Evolutionary conservation across 2,329 filamentous ascomycete genomes (phyloP).

Genomic region (Setomelanomma holmii): DNA sequence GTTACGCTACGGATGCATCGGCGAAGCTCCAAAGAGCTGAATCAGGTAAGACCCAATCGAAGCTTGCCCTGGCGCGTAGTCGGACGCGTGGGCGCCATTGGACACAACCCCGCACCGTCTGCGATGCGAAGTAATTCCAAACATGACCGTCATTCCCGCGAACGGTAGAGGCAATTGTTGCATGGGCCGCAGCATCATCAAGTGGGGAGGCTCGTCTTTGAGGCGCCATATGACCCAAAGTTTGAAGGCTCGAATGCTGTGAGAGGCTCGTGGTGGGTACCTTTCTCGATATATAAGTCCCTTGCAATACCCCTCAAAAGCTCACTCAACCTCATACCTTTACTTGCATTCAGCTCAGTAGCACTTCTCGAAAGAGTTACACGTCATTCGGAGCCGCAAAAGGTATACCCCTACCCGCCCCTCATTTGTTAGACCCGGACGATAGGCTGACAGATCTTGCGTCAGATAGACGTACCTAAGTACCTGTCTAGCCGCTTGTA

Average conservation of each 20-base stretch:
- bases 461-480: conserved; percentile 36
- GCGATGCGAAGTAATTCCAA: conserved; percentile 41
- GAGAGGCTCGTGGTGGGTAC: conserved; percentile 25
- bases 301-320: conserved; percentile 29
- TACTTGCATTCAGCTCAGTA: conserved; percentile 20
- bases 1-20: conserved; percentile 21
- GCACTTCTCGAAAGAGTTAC: conserved; percentile 9
- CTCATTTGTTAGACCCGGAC: conserved; percentile 15
- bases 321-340: conserved; percentile 22
- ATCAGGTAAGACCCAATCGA: conserved; percentile 22
- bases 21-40: conserved; percentile 15
- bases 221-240: conserved; percentile 30
- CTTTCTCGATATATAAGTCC: conserved; percentile 38
- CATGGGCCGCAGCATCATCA: conserved; percentile 29
- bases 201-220: conserved; percentile 43
- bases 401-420: conserved; percentile 35
- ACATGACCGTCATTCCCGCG: conserved; percentile 40
- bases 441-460: conserved; percentile 32
- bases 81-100: conserved; percentile 36
- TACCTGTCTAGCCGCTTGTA: conserved; percentile 26
- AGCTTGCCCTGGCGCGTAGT: conserved; percentile 28
- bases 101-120: conserved; percentile 45
- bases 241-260: conserved; percentile 20
- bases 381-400: conserved; percentile 33
- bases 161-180: conserved; percentile 27